Conservation (phyloP, 495 filamentous ascomycete genomes). For the Podospora sp. region DNA sequence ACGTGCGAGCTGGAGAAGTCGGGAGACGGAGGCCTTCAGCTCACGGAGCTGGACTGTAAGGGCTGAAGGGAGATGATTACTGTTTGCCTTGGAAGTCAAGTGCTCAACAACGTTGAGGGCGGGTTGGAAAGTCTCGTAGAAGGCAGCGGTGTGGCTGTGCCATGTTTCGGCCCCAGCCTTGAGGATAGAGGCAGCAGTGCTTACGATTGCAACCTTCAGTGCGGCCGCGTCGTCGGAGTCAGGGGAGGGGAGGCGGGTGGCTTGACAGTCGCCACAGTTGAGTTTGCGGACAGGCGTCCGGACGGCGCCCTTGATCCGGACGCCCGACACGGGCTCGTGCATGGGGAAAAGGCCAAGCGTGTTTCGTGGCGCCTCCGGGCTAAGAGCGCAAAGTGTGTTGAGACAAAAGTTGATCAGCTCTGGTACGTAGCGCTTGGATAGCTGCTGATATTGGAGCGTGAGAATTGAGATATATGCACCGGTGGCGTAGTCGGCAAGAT, state of each 20-base stretch:
- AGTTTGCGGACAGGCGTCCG: conserved; percentile 45
- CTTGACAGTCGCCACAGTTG: conserved; percentile 56
- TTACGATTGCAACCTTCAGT: conserved; percentile 62
- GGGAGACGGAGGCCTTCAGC: conserved; percentile 48
- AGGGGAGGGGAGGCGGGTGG: conserved; percentile 23
- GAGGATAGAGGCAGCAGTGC: conserved; percentile 60
- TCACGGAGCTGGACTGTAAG: conserved; percentile 42
- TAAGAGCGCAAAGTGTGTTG: conserved; percentile 71
- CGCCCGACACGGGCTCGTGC: conserved; percentile 56
- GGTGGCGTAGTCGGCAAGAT: conserved; percentile 63
- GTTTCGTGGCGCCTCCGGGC: conserved; percentile 51
- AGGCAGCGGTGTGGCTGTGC: conserved; percentile 63
- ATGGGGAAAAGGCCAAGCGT: conserved; percentile 61
- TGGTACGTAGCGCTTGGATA: conserved; percentile 84
- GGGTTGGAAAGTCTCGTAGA: conserved; percentile 71
- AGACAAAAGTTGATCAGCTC: conserved; percentile 82
- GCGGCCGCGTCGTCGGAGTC: conserved; percentile 40
- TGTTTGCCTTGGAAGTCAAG: conserved; percentile 53
- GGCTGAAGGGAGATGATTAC: conserved; percentile 48
- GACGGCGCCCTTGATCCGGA: conserved; percentile 52
- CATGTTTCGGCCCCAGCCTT: conserved; percentile 64
- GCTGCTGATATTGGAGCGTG: conserved; percentile 73
- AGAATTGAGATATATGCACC: conserved; percentile 81
- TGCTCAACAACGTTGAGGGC: conserved; percentile 57
- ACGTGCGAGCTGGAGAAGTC: conserved; percentile 58